These are phyloP conservation scores for Rhizopogon salebrosus DNA, from an alignment of 768 basidiomycete species.

Conservation along the genomic window DNA sequence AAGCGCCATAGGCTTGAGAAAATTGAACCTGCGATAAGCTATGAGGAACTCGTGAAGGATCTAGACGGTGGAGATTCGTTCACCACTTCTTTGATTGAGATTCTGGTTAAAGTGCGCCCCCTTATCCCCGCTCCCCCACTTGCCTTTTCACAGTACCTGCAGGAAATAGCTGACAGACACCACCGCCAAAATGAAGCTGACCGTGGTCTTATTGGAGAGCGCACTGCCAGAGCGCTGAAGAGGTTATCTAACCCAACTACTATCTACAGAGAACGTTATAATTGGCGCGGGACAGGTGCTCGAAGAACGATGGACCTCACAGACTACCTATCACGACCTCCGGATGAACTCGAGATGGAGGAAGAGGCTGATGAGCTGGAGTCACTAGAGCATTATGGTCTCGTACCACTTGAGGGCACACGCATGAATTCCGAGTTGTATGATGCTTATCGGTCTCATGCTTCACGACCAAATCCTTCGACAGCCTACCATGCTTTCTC, in stretches of 20 bases:
- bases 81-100: slow-evolving; percentile 68
- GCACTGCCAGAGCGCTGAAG: slow-evolving; percentile 59
- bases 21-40: slow-evolving; percentile 57
- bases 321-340: slow-evolving; percentile 48
- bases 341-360: slow-evolving; percentile 54
- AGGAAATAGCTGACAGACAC: slow-evolving; percentile 78
- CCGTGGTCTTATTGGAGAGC: slow-evolving; percentile 57
- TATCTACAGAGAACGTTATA: slow-evolving; percentile 44
- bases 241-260: slow-evolving; percentile 49
- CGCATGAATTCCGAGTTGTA: slow-evolving; percentile 58
- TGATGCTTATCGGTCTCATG: slow-evolving; percentile 51
- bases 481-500: slow-evolving; percentile 14
- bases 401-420: slow-evolving; percentile 41
- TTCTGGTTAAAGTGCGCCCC: slow-evolving; percentile 66
- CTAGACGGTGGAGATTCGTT: slow-evolving; percentile 78
- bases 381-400: slow-evolving; percentile 24
- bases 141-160: slow-evolving; percentile 3
- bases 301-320: slow-evolving; percentile 34
- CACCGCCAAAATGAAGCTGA: slow-evolving; percentile 48
- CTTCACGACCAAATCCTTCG: slow-evolving; percentile 24
- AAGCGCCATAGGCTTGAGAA: slow-evolving; percentile 64
- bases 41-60: slow-evolving; percentile 72
- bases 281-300: slow-evolving; percentile 30
- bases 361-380: slow-evolving; percentile 65
- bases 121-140: not conserved